A percentile compares a stretch with the other conserved stretches of the same genome.
These are phyloP conservation scores for Lycium barbarum DNA, from an alignment of 257 asterid species.

Conservation along the genomic window DNA sequence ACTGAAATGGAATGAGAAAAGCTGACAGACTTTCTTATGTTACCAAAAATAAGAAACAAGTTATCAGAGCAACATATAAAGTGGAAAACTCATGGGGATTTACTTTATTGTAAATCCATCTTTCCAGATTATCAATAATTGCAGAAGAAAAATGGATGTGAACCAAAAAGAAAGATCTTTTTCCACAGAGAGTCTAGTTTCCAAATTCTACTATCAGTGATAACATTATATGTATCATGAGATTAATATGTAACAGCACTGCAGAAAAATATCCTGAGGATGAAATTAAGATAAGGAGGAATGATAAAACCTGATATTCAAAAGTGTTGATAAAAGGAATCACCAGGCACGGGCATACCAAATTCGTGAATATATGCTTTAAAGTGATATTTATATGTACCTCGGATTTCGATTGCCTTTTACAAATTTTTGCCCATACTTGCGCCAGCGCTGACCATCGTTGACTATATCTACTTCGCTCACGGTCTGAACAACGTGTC, in stretches of 20 bases:
- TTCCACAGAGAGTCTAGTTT: background rate
- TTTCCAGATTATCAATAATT: background rate
- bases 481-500: constrained; percentile 76
- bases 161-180: background rate
- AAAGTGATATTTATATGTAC: constrained; percentile 44
- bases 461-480: constrained; percentile 83
- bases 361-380: background rate
- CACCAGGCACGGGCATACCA: background rate
- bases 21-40: background rate
- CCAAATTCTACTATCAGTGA: background rate
- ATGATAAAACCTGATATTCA: constrained; percentile 14
- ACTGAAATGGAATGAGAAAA: background rate
- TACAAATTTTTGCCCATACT: constrained; percentile 93
- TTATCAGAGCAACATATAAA: background rate
- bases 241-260: background rate
- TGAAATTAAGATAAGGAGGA: background rate
- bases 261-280: background rate
- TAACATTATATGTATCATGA: background rate
- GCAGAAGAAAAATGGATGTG: background rate
- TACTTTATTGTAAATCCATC: background rate
- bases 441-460: constrained; percentile 98
- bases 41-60: constrained; percentile 8
- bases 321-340: background rate
- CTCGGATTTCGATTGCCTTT: constrained; percentile 96
- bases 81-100: background rate